Evolutionary conservation across 176 grass and related monocot species (phyloP).

Genomic region (Cenchrus americanus): DNA sequence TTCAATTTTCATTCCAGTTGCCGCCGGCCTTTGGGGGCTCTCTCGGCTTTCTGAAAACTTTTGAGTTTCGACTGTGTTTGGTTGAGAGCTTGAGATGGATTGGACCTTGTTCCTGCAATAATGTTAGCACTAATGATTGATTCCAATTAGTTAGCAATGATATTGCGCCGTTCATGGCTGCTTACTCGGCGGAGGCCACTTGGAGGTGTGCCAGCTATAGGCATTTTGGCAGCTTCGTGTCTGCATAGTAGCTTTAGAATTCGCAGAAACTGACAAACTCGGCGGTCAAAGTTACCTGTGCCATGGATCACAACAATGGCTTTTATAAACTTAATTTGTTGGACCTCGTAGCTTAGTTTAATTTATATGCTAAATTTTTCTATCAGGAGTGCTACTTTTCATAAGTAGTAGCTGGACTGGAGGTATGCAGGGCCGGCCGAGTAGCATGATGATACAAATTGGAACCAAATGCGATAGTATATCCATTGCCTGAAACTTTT

Average conservation of each 20-base stretch:
- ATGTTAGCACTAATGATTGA: neutral
- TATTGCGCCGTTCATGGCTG: neutral
- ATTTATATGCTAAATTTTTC: neutral
- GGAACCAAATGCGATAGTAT: neutral
- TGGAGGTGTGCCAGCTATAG: neutral
- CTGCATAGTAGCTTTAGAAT: neutral
- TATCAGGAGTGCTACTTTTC: neutral
- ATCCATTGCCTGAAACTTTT: neutral
- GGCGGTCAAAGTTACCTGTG: neutral
- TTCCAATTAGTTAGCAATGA: neutral
- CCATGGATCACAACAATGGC: neutral
- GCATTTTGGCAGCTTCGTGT: neutral
- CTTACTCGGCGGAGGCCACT: neutral
- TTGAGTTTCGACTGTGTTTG: too few species aligned
- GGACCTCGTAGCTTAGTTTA: constrained; percentile 14
- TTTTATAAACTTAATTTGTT: neutral
- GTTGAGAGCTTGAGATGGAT: neutral
- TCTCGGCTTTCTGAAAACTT: too few species aligned
- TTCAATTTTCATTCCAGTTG: too few species aligned
- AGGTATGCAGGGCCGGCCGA: neutral
- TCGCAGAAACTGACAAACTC: neutral
- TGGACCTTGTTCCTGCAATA: neutral
- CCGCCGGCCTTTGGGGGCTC: too few species aligned
- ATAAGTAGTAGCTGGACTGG: neutral
- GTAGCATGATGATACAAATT: neutral